A percentile compares a stretch with the other conserved stretches of the same genome.
Evolutionary conservation across 2,329 filamentous ascomycete species (phyloP).

Genomic region (Nectriaceae sp.): DNA sequence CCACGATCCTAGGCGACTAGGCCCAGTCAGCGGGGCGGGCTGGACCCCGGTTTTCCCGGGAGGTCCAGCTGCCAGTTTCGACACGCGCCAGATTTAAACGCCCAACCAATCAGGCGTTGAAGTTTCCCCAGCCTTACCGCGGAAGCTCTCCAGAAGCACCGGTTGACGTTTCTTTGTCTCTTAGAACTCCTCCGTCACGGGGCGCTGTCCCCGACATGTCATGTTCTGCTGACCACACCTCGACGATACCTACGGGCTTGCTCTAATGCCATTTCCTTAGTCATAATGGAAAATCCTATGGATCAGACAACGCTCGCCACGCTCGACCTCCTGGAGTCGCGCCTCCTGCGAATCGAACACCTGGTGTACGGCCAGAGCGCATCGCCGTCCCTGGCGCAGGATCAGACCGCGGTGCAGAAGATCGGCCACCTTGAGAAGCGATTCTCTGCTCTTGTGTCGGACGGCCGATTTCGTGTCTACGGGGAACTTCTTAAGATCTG

Average conservation of each 20-base stretch:
- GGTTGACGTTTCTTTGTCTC: not conserved
- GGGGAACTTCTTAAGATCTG: constrained; percentile 62
- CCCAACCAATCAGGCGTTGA: not conserved
- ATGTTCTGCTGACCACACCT: not conserved
- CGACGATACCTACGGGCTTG: not conserved
- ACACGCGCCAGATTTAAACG: not conserved
- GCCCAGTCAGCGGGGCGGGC: constrained; percentile 8
- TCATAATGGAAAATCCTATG: constrained; percentile 39
- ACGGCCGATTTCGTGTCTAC: constrained; percentile 52
- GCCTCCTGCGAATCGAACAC: constrained; percentile 61
- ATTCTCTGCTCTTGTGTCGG: constrained; percentile 50
- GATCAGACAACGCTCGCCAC: constrained; percentile 58
- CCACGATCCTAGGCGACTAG: constrained; percentile 24
- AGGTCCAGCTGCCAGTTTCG: not conserved
- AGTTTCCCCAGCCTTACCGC: not conserved
- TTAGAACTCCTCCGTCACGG: not conserved
- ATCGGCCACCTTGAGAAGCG: constrained; percentile 56
- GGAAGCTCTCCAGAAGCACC: not conserved
- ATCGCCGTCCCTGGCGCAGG: constrained; percentile 33
- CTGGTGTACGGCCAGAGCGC: constrained; percentile 52
- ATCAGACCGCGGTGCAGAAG: constrained; percentile 44
- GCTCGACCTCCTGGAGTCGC: constrained; percentile 57
- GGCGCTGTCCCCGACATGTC: not conserved
- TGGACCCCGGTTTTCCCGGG: not conserved
- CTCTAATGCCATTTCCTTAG: not conserved